Percentiles rank a stretch among this genome's conserved stretches.
Evolutionary conservation across 768 basidiomycete species (phyloP).

Genomic region (Goffeauzyma gilvescens): DNA sequence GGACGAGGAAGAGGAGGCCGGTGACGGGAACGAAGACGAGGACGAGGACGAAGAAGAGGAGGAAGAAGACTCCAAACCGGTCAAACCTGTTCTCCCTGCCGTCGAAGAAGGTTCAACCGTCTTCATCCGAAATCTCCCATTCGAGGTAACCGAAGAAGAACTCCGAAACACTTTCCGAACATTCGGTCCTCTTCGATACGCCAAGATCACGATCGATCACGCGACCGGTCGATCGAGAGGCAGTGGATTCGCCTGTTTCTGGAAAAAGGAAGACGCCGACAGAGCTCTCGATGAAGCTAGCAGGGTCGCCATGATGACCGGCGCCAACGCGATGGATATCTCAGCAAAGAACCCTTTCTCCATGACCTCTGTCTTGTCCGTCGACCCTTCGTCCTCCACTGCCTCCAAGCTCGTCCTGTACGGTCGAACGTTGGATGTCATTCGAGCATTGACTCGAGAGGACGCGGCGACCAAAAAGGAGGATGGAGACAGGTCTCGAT

Average conservation of each 20-base stretch:
- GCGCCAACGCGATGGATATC: constrained; percentile 28
- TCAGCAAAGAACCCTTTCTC: constrained; percentile 56
- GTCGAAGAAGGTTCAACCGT: constrained; percentile 78
- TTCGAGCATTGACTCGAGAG: constrained; percentile 74
- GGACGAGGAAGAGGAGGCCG: constrained; percentile 18
- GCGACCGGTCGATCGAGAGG: constrained; percentile 73
- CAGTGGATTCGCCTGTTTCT: constrained; percentile 92
- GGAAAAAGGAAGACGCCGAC: constrained; percentile 79
- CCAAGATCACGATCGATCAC: constrained; percentile 67
- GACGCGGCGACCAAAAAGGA: constrained; percentile 74
- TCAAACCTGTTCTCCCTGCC: constrained; percentile 43
- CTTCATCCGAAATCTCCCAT: constrained; percentile 85
- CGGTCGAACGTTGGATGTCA: constrained; percentile 78
- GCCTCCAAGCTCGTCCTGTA: constrained; percentile 72
- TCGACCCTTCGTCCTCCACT: constrained; percentile 71
- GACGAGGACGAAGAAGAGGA: constrained; percentile 17
- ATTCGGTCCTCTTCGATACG: constrained; percentile 84
- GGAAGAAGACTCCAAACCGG: constrained; percentile 37
- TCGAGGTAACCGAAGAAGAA: constrained; percentile 81
- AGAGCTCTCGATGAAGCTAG: constrained; percentile 65
- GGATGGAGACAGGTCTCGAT: constrained; percentile 50
- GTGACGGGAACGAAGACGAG: constrained; percentile 21
- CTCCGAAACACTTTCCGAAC: constrained; percentile 71
- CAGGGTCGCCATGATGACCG: constrained; percentile 22
- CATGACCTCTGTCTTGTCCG: constrained; percentile 71